Evolutionary conservation across 176 grass and related monocot genomes (phyloP).

Genomic region (Zoysia pacifica): DNA sequence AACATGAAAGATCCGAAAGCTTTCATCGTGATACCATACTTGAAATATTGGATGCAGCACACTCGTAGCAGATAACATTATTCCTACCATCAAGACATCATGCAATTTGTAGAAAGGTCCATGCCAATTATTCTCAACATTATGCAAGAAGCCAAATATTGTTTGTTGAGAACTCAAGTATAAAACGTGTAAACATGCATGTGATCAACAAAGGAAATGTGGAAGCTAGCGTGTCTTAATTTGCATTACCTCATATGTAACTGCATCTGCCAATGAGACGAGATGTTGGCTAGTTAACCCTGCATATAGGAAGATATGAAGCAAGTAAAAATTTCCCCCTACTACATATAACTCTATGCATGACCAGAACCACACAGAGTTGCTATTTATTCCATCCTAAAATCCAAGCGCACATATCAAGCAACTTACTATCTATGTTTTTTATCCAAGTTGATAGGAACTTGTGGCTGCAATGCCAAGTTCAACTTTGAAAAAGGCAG

Average conservation of each 20-base stretch:
- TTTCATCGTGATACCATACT: not conserved
- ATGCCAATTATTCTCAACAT: too few relatives aligned
- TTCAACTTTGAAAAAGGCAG: not conserved
- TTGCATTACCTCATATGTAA: constrained; percentile 79
- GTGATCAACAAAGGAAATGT: not conserved
- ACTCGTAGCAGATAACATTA: not conserved
- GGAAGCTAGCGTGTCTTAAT: constrained; percentile 6
- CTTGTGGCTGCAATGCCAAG: not conserved
- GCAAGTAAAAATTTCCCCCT: not conserved
- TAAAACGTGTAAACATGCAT: not conserved
- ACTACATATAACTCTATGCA: not conserved
- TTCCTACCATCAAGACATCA: not conserved
- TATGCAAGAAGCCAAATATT: not conserved
- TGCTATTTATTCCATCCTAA: not conserved
- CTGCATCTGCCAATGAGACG: constrained; percentile 77
- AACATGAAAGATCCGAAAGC: not conserved
- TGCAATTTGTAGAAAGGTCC: not conserved
- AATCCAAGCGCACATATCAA: too few relatives aligned
- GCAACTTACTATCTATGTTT: not conserved
- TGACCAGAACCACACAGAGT: not conserved
- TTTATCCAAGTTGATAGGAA: not conserved
- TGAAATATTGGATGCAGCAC: not conserved
- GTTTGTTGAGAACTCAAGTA: not conserved
- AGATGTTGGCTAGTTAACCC: constrained; percentile 74
- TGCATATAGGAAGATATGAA: constrained; percentile 39